phyloP scores from a whole-genome alignment of 2,329 filamentous ascomycete genomes.

The Nemania sp. region DNA sequence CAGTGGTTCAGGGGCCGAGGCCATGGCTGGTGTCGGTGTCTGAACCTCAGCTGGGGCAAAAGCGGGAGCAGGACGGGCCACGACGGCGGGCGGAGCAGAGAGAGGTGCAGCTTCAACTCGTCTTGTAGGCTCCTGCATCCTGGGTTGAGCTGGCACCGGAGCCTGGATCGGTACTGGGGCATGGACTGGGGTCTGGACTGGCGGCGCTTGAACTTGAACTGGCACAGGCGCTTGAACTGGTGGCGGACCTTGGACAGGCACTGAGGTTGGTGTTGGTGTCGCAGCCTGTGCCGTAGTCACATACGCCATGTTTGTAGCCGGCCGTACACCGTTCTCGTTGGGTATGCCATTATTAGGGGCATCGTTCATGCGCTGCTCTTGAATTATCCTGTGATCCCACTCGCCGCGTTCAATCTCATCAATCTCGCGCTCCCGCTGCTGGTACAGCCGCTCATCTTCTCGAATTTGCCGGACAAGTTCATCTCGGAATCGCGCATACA shows the following conservation, averaged over 20 bases:
- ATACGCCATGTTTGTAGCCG: conserved; percentile 31
- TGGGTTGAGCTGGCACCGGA: conserved; percentile 21
- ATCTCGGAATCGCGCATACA: conserved; percentile 77
- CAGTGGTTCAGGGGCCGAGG: conserved; percentile 22
- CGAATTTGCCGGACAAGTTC: conserved; percentile 71
- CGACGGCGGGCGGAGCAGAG: conserved; percentile 7
- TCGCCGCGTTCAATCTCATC: conserved; percentile 65
- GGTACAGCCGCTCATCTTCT: conserved; percentile 72
- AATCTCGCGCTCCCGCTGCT: conserved; percentile 68
- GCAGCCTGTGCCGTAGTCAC: conserved; percentile 21
- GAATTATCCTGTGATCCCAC: conserved; percentile 33
- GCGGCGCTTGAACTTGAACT: neutral
- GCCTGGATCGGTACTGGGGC: neutral
- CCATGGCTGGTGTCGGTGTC: neutral
- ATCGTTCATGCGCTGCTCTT: conserved; percentile 27
- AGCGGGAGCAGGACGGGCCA: conserved; percentile 9
- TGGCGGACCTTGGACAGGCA: neutral
- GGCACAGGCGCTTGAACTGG: neutral
- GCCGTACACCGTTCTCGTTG: conserved; percentile 23
- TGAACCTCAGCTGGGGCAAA: neutral
- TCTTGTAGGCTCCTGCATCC: conserved; percentile 26
- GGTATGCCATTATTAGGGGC: conserved; percentile 24
- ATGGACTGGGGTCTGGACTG: neutral
- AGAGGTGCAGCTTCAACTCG: conserved; percentile 24
- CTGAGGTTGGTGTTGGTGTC: neutral